Evolutionary conservation across 371 early-diverging fungal genomes (phyloP).

Genomic region (Mucor mucedo): DNA sequence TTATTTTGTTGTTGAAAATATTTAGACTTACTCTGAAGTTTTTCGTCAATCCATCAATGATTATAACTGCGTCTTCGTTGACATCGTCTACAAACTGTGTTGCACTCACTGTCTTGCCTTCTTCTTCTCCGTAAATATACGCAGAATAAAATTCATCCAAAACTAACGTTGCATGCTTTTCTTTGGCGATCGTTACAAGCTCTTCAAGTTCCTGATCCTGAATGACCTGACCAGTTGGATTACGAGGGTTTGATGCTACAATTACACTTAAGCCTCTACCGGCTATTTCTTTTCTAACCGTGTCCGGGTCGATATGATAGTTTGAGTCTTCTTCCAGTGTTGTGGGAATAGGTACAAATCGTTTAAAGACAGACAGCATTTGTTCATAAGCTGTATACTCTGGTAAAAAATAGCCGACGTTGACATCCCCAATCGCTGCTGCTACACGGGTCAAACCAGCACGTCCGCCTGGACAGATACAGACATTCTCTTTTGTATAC

Average conservation of each 20-base stretch:
- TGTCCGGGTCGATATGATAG: constrained; percentile 49
- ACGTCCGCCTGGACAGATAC: constrained; percentile 60
- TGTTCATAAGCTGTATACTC: constrained; percentile 60
- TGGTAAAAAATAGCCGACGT: constrained; percentile 60
- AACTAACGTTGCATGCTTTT: constrained; percentile 49
- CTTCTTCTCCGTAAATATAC: constrained; percentile 50
- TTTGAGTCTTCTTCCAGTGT: constrained; percentile 43
- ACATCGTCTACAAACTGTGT: constrained; percentile 52
- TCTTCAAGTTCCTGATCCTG: constrained; percentile 47
- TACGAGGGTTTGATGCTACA: constrained; percentile 59
- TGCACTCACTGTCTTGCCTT: constrained; percentile 47
- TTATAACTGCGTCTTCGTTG: constrained; percentile 50
- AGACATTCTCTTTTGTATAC: constrained; percentile 57
- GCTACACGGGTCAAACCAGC: constrained; percentile 60
- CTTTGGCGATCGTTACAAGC: constrained; percentile 40
- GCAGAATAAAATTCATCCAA: constrained; percentile 60
- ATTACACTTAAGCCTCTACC: constrained; percentile 53
- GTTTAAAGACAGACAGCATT: constrained; percentile 54
- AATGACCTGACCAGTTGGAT: constrained; percentile 59
- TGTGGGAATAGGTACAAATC: constrained; percentile 59
- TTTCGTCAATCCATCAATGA: constrained; percentile 53
- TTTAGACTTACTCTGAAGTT: constrained; percentile 40
- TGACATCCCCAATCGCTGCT: constrained; percentile 51
- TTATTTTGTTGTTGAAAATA: neutral
- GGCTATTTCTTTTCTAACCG: constrained; percentile 47